A percentile compares a stretch with the other conserved stretches of the same genome.
Evolutionary conservation across 2,329 filamentous ascomycete genomes (phyloP).

Genomic region (Teratosphaeria epicoccoides): DNA sequence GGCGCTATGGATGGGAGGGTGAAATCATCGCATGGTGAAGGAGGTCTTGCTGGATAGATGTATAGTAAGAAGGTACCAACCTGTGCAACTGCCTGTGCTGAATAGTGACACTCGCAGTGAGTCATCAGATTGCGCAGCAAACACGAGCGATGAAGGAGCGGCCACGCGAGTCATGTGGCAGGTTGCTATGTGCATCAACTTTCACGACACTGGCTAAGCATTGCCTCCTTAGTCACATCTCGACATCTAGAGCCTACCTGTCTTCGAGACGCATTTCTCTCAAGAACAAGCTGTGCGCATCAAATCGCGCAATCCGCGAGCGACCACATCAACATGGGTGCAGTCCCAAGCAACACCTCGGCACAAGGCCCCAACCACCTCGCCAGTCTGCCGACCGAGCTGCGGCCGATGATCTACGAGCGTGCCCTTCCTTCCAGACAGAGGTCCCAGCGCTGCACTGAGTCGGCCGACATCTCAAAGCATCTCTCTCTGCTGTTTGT

Average conservation of each 20-base stretch:
- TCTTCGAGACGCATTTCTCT: neutral
- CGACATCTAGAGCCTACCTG: neutral
- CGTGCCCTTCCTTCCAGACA: neutral
- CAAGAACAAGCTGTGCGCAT: neutral
- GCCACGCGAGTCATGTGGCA: neutral
- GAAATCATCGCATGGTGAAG: neutral
- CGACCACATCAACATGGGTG: neutral
- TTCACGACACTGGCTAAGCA: neutral
- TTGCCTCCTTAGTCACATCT: neutral
- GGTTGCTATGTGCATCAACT: neutral
- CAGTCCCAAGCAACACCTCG: no score
- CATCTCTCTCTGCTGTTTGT: neutral
- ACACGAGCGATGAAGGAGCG: neutral
- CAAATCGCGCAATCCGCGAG: no score
- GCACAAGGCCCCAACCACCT: neutral
- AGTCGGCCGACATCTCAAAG: neutral
- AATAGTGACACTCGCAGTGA: no score
- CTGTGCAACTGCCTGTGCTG: neutral
- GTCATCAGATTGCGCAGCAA: no score
- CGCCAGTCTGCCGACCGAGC: slow-evolving; percentile 4
- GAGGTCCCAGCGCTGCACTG: neutral
- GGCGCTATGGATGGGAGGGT: neutral
- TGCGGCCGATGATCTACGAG: slow-evolving; percentile 4
- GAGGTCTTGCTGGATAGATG: neutral
- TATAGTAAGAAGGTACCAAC: neutral